Percentiles rank a stretch among this genome's conserved stretches.
phyloP scores from a whole-genome alignment of 1,284 basidiomycete species.

The Ustilago xerochloae region DNA sequence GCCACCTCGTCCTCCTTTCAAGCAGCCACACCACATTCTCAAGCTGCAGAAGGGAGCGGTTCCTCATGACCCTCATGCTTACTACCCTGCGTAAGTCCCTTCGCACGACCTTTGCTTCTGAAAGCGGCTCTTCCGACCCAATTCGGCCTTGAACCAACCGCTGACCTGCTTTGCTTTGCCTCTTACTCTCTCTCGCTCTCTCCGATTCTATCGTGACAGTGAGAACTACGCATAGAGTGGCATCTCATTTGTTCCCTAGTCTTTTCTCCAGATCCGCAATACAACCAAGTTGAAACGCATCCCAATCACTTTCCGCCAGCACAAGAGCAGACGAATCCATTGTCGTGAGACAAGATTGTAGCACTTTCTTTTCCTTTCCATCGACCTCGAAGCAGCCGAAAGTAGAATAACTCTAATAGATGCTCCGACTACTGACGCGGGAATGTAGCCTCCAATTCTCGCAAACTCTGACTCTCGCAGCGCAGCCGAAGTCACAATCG shows the following conservation, averaged over 20 bases:
- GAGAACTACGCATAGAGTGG: conserved; percentile 49
- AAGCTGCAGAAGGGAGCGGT: conserved; percentile 65
- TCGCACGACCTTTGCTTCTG: not conserved
- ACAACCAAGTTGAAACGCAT: not conserved
- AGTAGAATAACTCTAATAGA: too few species aligned
- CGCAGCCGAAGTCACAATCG: too few species aligned
- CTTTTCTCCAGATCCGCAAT: not conserved
- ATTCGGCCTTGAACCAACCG: not conserved
- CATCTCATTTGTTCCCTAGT: not conserved
- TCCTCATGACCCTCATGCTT: conserved; percentile 61
- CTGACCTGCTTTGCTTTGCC: conserved; percentile 6
- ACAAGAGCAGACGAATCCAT: not conserved
- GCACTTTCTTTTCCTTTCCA: too few species aligned
- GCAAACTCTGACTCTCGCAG: too few species aligned
- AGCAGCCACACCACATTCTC: conserved; percentile 60
- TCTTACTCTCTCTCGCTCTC: not conserved
- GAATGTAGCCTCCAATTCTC: too few species aligned
- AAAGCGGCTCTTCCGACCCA: not conserved
- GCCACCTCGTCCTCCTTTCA: conserved; percentile 65
- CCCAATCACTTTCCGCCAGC: not conserved
- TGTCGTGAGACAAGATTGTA: not conserved
- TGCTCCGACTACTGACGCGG: too few species aligned
- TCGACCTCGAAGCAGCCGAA: too few species aligned
- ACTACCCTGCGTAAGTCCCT: conserved; percentile 61
- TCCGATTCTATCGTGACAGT: conserved; percentile 9